These are phyloP conservation scores for Termitomyces sp. DNA, from an alignment of 768 basidiomycete species.

Conservation along the genomic window DNA sequence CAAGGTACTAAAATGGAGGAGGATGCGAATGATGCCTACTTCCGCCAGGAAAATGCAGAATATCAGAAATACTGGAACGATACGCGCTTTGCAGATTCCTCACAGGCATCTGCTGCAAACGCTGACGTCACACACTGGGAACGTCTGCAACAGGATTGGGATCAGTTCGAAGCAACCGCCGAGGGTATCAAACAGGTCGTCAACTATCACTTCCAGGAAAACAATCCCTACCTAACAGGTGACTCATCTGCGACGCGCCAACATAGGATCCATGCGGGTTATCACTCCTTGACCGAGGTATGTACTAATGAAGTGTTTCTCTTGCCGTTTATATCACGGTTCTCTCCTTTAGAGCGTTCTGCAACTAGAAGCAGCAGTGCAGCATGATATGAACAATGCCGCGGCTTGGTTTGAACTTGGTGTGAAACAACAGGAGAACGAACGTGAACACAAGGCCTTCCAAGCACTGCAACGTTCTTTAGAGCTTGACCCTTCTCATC, in stretches of 20 bases:
- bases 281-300: constrained; percentile 38
- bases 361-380: constrained; percentile 85
- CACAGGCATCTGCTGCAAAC: constrained; percentile 11
- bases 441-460: constrained; percentile 87
- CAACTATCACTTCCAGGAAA: constrained; percentile 66
- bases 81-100: constrained; percentile 15
- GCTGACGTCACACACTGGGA: constrained; percentile 48
- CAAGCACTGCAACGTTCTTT: constrained; percentile 77
- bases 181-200: constrained; percentile 52
- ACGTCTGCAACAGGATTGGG: constrained; percentile 72
- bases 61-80: constrained; percentile 47
- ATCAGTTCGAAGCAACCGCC: constrained; percentile 70
- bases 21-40: constrained; percentile 62
- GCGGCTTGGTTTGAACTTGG: constrained; percentile 88
- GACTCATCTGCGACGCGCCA: constrained; percentile 50
- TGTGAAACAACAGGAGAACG: constrained; percentile 96
- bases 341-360: constrained; percentile 61
- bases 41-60: constrained; percentile 65
- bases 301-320: constrained; percentile 4
- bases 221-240: constrained; percentile 74
- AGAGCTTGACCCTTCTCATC: constrained; percentile 70
- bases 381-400: constrained; percentile 65
- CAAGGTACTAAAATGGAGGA: constrained; percentile 8
- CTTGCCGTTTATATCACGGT: constrained; percentile 12
- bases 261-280: constrained; percentile 31